Conservation (phyloP, 805 yeast species). For the Lipomyces yamadae region DNA sequence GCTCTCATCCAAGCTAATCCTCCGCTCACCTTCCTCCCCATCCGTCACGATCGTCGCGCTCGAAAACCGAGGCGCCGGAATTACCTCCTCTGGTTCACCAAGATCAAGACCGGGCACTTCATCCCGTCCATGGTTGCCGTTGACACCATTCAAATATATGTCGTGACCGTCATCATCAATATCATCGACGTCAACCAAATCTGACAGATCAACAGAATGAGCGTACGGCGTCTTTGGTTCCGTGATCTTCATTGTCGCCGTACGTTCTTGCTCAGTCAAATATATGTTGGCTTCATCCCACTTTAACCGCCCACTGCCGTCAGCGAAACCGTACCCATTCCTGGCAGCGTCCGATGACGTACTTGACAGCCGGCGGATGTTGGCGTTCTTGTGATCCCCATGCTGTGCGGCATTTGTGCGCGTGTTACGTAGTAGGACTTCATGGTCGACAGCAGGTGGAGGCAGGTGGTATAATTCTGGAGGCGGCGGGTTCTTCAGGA, state of each 20-base stretch:
- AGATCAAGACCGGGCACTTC: constrained; percentile 40
- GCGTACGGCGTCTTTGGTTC: constrained; percentile 97
- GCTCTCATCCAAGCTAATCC: constrained; percentile 34
- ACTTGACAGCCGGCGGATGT: constrained; percentile 17
- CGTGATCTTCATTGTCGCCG: constrained; percentile 79
- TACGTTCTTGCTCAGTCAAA: constrained; percentile 72
- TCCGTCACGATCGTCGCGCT: constrained; percentile 9
- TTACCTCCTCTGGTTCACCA: constrained; percentile 43
- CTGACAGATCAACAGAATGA: constrained; percentile 78
- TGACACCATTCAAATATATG: constrained; percentile 52
- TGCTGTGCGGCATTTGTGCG: constrained; percentile 25
- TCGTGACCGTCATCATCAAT: constrained; percentile 60
- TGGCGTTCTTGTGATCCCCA: constrained; percentile 22
- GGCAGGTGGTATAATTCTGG: constrained; percentile 22
- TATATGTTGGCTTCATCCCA: constrained; percentile 87
- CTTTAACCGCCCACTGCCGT: constrained; percentile 39
- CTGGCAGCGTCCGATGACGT: not conserved
- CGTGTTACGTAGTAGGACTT: constrained; percentile 26
- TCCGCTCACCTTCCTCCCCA: constrained; percentile 11
- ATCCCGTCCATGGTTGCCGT: constrained; percentile 38
- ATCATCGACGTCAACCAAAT: constrained; percentile 75
- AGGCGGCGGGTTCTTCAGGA: constrained; percentile 32
- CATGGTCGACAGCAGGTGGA: constrained; percentile 32
- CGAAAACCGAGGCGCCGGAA: constrained; percentile 19
- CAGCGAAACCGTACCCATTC: not conserved